Percentiles rank a stretch among this genome's conserved stretches.
Conservation (phyloP, 1,284 basidiomycete genomes). For the Bjerkandera adusta region DNA sequence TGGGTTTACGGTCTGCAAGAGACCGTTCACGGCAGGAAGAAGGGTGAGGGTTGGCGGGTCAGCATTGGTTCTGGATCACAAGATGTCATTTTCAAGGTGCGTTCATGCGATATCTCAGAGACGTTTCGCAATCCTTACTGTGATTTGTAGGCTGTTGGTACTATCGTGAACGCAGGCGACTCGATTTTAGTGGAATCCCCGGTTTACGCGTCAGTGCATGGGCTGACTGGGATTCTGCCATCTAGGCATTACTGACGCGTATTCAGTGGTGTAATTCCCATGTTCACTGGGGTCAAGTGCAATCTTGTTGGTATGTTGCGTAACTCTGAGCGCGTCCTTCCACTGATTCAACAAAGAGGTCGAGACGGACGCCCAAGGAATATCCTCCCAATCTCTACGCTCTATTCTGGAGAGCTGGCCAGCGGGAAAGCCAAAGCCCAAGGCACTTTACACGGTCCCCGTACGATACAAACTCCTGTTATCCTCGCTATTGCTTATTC, state of each 20-base stretch:
- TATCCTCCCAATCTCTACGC: conserved; percentile 63
- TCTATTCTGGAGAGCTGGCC: conserved; percentile 77
- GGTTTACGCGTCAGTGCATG: conserved; percentile 80
- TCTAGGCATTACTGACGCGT: conserved; percentile 3
- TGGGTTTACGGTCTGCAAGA: conserved; percentile 74
- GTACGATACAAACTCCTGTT: conserved; percentile 36
- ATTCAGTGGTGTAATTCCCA: conserved; percentile 58
- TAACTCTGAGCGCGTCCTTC: not conserved
- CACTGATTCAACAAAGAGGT: too few relatives aligned
- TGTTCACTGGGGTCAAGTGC: conserved; percentile 53
- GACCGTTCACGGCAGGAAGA: conserved; percentile 55
- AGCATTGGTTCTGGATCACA: conserved; percentile 85
- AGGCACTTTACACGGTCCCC: conserved; percentile 80
- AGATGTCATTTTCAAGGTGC: conserved; percentile 85
- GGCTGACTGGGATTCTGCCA: conserved; percentile 9
- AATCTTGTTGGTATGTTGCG: conserved; percentile 64
- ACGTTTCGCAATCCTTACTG: not conserved
- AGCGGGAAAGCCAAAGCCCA: conserved; percentile 67
- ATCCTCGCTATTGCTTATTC: not conserved
- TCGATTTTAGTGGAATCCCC: conserved; percentile 84
- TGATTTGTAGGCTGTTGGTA: conserved; percentile 45
- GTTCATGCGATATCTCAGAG: not conserved
- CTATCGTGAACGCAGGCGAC: conserved; percentile 80
- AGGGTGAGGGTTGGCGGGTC: conserved; percentile 66
- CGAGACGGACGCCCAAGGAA: conserved; percentile 79